These are phyloP conservation scores for Ampelomyces quisqualis DNA, from an alignment of 2,329 filamentous ascomycete species.

Conservation along the genomic window DNA sequence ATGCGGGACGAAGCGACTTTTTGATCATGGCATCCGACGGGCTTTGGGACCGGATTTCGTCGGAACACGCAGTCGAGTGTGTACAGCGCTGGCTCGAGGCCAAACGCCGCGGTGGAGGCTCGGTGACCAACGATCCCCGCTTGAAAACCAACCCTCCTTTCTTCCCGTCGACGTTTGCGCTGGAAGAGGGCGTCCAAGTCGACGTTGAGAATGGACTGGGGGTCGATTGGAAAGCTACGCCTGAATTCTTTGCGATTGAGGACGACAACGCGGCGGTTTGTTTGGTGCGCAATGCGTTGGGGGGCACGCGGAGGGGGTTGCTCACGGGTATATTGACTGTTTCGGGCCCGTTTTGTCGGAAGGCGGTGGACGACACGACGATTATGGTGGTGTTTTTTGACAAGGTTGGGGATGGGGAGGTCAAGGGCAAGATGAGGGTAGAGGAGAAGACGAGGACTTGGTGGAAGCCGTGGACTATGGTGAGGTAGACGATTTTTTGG, in stretches of 20 bases:
- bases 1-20: slow-evolving; percentile 51
- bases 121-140: slow-evolving; percentile 19
- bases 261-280: slow-evolving; percentile 57
- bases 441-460: slow-evolving; percentile 7
- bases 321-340: slow-evolving; percentile 45
- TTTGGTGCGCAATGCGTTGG: slow-evolving; percentile 55
- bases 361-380: slow-evolving; percentile 54
- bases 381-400: slow-evolving; percentile 58
- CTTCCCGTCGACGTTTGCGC: slow-evolving; percentile 8
- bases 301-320: slow-evolving; percentile 48
- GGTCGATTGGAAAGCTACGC: slow-evolving; percentile 46
- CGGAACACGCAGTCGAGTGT: slow-evolving; percentile 58
- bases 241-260: slow-evolving; percentile 51
- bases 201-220: slow-evolving; percentile 38
- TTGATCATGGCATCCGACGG: slow-evolving; percentile 68
- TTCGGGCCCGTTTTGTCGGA: slow-evolving; percentile 36
- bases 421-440: neutral
- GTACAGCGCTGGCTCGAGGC: slow-evolving; percentile 58
- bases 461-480: slow-evolving; percentile 12
- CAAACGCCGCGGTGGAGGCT: slow-evolving; percentile 28
- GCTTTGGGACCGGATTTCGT: slow-evolving; percentile 63
- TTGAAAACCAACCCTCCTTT: slow-evolving; percentile 8
- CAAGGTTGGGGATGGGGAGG: slow-evolving; percentile 15
- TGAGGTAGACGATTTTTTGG: no score
- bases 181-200: slow-evolving; percentile 41